Evolutionary conservation across 306 rosid species (phyloP), one percentile per base, ranked within the genome.

Genomic region (Dalbergia cultrata): DNA sequence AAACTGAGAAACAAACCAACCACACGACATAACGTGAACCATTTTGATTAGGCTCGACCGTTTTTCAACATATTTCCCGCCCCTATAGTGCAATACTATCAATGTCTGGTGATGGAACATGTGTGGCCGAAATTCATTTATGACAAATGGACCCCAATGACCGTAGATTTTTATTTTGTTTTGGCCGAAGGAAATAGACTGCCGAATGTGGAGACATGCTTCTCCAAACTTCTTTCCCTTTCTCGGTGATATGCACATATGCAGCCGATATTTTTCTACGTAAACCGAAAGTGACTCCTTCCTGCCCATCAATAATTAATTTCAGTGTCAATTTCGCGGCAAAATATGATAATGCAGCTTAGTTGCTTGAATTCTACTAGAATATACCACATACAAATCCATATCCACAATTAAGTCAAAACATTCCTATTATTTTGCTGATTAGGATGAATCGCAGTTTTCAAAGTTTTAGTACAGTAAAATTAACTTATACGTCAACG

Each of bases 141-240:
- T 13, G 5, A 34, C 12, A 47, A 6, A 6, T 56, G 81, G 85
- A 54, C 10, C 89, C 53, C 7, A 7, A 2, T 22, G 34, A 5
- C 35, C 35, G 4, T 1, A 72, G 22, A 77, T 81, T 49, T 82
- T 53, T 13, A 14, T 37, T 73, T 37, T 5, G 31, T 67, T 34
- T 45, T 35, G 12, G 58, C 72, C 17, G 65, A 21, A 21, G 2
- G 3, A 26, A 71, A n/a, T 59, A 66, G 77, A 75, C 57, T 39
- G 69, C 58, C n/a, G 13, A n/a, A 18, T 33, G 44, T 14, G 33
- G 2, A 67, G 62, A 52, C 80, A 76, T 65, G 50, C n/a, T 85
- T 81, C 74, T 50, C n/a, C 18, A 66, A 58, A 9, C 77, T 39
- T 81, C 77, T 67, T 58, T 76, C 88, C 12, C 57, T 83, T 54